phyloP scores from a whole-genome alignment of 176 grass and related monocot species.

The Aegilops tauschii region DNA sequence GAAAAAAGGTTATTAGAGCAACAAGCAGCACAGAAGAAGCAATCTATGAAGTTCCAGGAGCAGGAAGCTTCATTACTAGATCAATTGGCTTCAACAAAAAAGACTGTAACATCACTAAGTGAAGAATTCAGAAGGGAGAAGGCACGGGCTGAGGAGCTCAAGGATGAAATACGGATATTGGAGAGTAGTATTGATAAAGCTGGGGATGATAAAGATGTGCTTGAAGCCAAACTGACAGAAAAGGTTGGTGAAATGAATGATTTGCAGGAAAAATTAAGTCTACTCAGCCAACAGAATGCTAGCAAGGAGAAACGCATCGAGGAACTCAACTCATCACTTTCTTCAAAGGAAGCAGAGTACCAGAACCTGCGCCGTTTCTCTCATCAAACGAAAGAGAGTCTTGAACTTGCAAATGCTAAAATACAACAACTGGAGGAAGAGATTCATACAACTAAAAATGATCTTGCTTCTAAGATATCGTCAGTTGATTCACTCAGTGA shows the following conservation, averaged over 20 bases:
- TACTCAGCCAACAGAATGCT: conserved; percentile 54
- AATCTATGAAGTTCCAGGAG: conserved; percentile 64
- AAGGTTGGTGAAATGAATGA: conserved; percentile 48
- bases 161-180: conserved; percentile 66
- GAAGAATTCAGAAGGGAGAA: conserved; percentile 69
- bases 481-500: conserved; percentile 69
- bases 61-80: conserved; percentile 62
- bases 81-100: conserved; percentile 64
- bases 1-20: conserved; percentile 62
- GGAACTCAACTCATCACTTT: conserved; percentile 66
- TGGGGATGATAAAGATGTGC: conserved; percentile 51
- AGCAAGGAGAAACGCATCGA: conserved; percentile 61
- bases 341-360: conserved; percentile 66
- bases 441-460: conserved; percentile 47
- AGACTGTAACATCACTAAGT: conserved; percentile 47
- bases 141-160: conserved; percentile 59
- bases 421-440: conserved; percentile 71
- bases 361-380: conserved; percentile 44
- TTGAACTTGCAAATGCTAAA: conserved; percentile 63
- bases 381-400: conserved; percentile 51
- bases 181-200: conserved; percentile 53
- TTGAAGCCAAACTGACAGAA: conserved; percentile 69
- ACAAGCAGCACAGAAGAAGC: conserved; percentile 61
- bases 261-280: conserved; percentile 66
- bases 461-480: conserved; percentile 60